Evolutionary conservation across 345 rosid genomes (phyloP), one percentile per base, ranked within the genome.

Genomic region (Camelina sativa): DNA sequence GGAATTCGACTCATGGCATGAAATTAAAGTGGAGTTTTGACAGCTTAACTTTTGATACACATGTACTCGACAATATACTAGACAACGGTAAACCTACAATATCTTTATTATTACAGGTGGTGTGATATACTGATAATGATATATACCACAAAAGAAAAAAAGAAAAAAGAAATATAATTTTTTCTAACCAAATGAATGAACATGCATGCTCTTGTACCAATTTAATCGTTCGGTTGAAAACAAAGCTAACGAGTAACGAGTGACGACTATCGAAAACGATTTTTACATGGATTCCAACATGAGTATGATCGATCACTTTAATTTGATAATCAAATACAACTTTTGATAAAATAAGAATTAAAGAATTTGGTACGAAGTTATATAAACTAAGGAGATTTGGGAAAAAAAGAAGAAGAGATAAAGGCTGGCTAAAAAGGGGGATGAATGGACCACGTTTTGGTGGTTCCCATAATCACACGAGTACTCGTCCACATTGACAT

Each of bases 381-480:
- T 73, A 59, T 1, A 57, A 17, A 48, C 15, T 11, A 41, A 44
- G 59, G 57, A 54, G 37, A 54, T 46, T 62, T 62, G 44, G 65
- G 37, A 19, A 44, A 69, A 22, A 28, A 28, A 28, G 5, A 8
- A 28, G 57, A 75, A 62, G 41, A 53, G 69, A 76, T 51, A 68
- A 75, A 75, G 67, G 74, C 47, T 68, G 63, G 63, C 64, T 62
- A 62, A 69, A 67, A 32, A 44, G 61, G 71, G 57, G 64, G 15
- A 76, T 63, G 66, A 61, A 69, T 76, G 80, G 76, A 70, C 80
- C 80, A 70, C 54, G 71, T 76, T 70, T 76, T 69, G 71, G 71
- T 76, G 76, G 71, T 76, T 70, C 71, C 80, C 66, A 76, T 76
- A 63, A 76, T 64, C 80, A 76, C 75, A 76, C 80, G 80, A 47